These are phyloP conservation scores for Scorias spongiosa DNA, from an alignment of 2,329 filamentous ascomycete genomes.

Conservation along the genomic window DNA sequence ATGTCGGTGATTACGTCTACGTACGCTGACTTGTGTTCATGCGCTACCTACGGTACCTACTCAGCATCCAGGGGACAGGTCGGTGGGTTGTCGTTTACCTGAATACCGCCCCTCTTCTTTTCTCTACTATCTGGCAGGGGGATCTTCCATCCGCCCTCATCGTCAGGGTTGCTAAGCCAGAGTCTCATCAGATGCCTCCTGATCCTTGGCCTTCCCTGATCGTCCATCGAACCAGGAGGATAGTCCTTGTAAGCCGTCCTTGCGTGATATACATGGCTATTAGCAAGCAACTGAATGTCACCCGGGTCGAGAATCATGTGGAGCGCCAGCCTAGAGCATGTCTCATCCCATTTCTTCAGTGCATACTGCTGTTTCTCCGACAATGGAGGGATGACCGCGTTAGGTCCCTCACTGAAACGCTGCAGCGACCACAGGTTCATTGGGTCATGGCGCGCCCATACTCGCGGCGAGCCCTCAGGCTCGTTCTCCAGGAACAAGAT, in stretches of 20 bases:
- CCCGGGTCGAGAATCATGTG: constrained; percentile 79
- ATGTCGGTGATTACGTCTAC: not conserved
- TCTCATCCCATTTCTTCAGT: constrained; percentile 52
- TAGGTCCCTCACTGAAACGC: constrained; percentile 53
- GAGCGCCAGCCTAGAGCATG: constrained; percentile 52
- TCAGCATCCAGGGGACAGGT: constrained; percentile 61
- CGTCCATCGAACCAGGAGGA: constrained; percentile 27
- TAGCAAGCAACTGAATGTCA: constrained; percentile 71
- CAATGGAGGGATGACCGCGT: constrained; percentile 54
- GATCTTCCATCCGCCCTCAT: constrained; percentile 67
- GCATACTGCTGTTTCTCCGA: constrained; percentile 53
- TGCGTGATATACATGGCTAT: constrained; percentile 64
- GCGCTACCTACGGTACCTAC: constrained; percentile 23
- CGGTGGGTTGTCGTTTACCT: constrained; percentile 63
- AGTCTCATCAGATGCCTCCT: constrained; percentile 63
- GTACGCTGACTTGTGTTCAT: too few relatives aligned
- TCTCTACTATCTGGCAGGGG: constrained; percentile 65
- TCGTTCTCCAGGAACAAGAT: constrained; percentile 62
- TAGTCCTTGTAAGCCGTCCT: constrained; percentile 61
- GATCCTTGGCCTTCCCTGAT: constrained; percentile 35
- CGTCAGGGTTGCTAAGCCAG: constrained; percentile 66
- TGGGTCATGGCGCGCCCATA: constrained; percentile 76
- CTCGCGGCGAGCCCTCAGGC: constrained; percentile 36
- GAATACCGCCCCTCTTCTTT: constrained; percentile 75
- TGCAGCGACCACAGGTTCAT: constrained; percentile 65